Evolutionary conservation across 1,284 basidiomycete species (phyloP).

Genomic region (Rhodotorula sp.): DNA sequence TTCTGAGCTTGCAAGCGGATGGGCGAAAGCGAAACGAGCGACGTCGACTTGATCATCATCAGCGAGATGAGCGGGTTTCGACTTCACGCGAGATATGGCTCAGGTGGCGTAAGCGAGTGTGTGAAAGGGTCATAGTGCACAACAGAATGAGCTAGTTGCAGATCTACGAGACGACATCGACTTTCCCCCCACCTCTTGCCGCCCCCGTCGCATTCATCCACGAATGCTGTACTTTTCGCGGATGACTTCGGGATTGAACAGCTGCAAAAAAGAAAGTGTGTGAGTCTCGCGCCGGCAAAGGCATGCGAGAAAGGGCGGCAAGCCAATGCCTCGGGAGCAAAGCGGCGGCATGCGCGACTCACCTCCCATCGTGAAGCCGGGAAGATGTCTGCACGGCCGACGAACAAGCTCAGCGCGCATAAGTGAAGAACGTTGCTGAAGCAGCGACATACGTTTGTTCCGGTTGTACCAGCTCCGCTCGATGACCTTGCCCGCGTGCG

Average conservation of each 20-base stretch:
- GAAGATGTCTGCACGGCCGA: constrained; percentile 35
- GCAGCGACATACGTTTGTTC: constrained; percentile 62
- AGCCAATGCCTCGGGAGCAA: not conserved
- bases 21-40: too few species aligned
- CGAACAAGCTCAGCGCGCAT: not conserved
- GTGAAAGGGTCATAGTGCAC: too few species aligned
- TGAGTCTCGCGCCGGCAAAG: too few species aligned
- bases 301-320: not conserved
- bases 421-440: not conserved
- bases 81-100: too few species aligned
- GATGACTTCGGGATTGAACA: constrained; percentile 40
- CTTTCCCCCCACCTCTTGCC: not conserved
- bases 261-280: not conserved
- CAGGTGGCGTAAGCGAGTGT: too few species aligned
- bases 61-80: too few species aligned
- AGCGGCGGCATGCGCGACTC: not conserved
- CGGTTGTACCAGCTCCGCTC: constrained; percentile 93
- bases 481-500: constrained; percentile 97
- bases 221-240: constrained; percentile 39
- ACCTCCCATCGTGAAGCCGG: constrained; percentile 43
- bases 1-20: too few species aligned
- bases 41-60: too few species aligned
- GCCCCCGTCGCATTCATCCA: not conserved
- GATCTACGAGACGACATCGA: not conserved
- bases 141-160: too few species aligned